Conservation (phyloP, 495 filamentous ascomycete genomes). For the Xanthoparmelia taractica region DNA sequence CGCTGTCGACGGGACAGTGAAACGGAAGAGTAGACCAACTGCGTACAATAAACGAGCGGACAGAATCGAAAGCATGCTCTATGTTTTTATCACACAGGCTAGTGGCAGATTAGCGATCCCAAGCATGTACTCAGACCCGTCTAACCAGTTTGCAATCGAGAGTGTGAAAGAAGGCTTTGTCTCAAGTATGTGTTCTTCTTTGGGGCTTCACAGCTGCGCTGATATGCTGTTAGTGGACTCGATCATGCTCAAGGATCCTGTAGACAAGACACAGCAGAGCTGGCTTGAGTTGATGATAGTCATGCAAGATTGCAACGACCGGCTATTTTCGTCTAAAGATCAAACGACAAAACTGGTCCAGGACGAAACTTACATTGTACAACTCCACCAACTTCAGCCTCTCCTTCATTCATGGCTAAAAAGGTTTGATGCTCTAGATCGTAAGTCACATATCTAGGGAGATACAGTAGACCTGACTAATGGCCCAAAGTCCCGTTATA, state of each 20-base stretch:
- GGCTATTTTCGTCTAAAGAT: conserved; percentile 72
- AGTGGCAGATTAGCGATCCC: conserved; percentile 89
- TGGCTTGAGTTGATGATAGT: conserved; percentile 87
- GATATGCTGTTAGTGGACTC: conserved; percentile 30
- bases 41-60: conserved; percentile 48
- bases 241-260: conserved; percentile 49
- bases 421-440: conserved; percentile 59
- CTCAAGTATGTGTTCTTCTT: conserved; percentile 10
- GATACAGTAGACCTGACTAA: conserved; percentile 24
- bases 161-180: conserved; percentile 12
- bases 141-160: conserved; percentile 30
- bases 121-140: conserved; percentile 75
- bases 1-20: conserved; percentile 6
- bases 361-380: conserved; percentile 67
- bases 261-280: conserved; percentile 66
- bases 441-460: conserved; percentile 25
- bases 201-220: not conserved
- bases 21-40: not conserved
- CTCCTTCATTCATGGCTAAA: conserved; percentile 66
- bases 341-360: conserved; percentile 81
- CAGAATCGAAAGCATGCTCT: conserved; percentile 73
- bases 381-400: conserved; percentile 74
- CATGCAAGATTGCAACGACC: conserved; percentile 80
- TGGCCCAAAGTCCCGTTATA: conserved; percentile 53
- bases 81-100: conserved; percentile 85